phyloP scores from a whole-genome alignment of 2,329 filamentous ascomycete genomes.

The Fusarium sp. region DNA sequence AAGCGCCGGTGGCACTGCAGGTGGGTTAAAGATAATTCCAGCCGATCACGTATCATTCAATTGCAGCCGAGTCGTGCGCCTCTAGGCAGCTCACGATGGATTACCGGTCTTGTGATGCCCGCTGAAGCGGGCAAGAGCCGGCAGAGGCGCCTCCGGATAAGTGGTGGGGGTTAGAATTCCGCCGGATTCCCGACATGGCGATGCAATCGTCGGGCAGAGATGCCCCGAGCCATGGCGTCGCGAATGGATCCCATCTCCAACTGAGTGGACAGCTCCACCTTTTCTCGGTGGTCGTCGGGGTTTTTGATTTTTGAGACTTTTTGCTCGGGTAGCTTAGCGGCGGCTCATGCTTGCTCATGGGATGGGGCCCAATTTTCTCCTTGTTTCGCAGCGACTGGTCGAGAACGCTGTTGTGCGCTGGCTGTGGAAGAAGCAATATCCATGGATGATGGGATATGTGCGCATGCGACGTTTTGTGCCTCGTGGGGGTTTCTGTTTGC shows the following conservation, averaged over 20 bases:
- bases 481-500: background rate
- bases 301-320: constrained; percentile 12
- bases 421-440: background rate
- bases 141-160: constrained; percentile 14
- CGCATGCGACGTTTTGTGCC: background rate
- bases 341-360: constrained; percentile 15
- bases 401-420: background rate
- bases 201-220: constrained; percentile 35
- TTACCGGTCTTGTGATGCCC: constrained; percentile 28
- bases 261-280: constrained; percentile 26
- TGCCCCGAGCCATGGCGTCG: constrained; percentile 33
- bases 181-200: constrained; percentile 29
- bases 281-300: constrained; percentile 36
- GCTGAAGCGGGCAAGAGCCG: constrained; percentile 18
- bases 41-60: constrained; percentile 24
- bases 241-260: constrained; percentile 34
- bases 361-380: constrained; percentile 5
- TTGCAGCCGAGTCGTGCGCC: background rate
- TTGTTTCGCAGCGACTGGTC: background rate
- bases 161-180: constrained; percentile 17
- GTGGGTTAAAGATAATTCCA: constrained; percentile 28
- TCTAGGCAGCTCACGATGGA: constrained; percentile 6
- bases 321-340: constrained; percentile 21
- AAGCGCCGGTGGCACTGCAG: constrained; percentile 21
- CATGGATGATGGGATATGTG: background rate